Base-by-base conservation (phyloP, 805 yeast species). In the Naumovozyma castellii region DNA sequence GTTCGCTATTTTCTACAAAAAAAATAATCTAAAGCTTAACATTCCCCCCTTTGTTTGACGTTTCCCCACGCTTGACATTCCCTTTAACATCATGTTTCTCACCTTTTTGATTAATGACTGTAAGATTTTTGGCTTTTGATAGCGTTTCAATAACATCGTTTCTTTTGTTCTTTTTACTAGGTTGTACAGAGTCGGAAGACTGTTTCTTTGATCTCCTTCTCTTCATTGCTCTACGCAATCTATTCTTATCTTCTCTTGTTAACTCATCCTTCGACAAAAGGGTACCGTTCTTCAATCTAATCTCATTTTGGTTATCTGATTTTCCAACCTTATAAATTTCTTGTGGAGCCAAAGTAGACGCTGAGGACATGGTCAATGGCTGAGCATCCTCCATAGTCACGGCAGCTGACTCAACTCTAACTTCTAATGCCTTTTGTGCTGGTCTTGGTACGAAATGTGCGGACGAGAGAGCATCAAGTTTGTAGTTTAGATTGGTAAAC, bases 321-420 rank as follows among this genome's bases (percentile, higher is more conserved):
- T 47, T 72, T 45, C 62, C 67, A 5, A 68, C 59, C 56, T 70
- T 75, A 63, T 80, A 92, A 6, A 92, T 71, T 64, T 90, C 98
- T 66, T 90, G 98, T 31, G 98, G 98, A 2, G 98, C 98, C 52
- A 92, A 70, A 36, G 83, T 75, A 12, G 80, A 67, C 17, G 80
- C 84, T 27, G 74, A 66, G 2, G 92, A 76, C 65, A 84, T 70
- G 29, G 87, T 79, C 42, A 85, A 69, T 37, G 98, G 98, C 65
- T 87, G 97, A 1, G 96, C 92, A 56, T 92, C 97, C 64, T 90
- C 98, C 95, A 90, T 84, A 2, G 80, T 56, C 37, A 92, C 80
- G 2, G 95, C 73, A 4, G 95, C 80, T 0, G 84, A 71, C 41
- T 88, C 82, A 30, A 87, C 85, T 57, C 82, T 85, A 55, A 92